Evolutionary conservation across 768 basidiomycete genomes (phyloP), one percentile per base, ranked within the genome.

Genomic region (Serpula lacrymans): DNA sequence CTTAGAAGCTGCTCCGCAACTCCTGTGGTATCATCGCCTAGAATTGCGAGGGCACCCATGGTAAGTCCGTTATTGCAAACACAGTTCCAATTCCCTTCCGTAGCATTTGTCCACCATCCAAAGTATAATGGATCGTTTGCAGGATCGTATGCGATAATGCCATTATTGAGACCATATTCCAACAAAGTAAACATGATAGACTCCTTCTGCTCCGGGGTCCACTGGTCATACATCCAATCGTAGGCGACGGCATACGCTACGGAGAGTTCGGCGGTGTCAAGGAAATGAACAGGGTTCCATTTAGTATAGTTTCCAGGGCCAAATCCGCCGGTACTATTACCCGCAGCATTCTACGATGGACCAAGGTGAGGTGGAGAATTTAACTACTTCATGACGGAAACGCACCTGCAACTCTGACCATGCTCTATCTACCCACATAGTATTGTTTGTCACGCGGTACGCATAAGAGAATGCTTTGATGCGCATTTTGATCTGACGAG

Each of bases 81-180:
- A 60, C 95, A 97, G 62, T 99, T 99, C 96, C 96, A 99, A 72
- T 98, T 99, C 14, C 95, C 95, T 45, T 73, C 74, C 33, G 77
- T 76, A 46, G 69, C 74, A 37, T 49, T 72, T 37, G 64, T 74
- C 93, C 93, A 96, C 93, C 93, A 96, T 34, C 84, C 83, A 37
- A 68, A 73, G 40, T 11, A 47, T 2, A 32, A 21, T 11, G 63
- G 53, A 29, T 63, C 63, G 21, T 57, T 47, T 31, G 67, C 53
- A 39, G 62, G 57, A 18, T 69, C 68, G 48, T 73, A 83, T 2
- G 77, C 79, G 16, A 52, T 49, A 29, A 79, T 49, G 50, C 93
- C 94, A 30, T 70, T 77, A 42, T 55, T 62, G 20, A 99, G 77
- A 41, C 92, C 96, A 50, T 85, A 84, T 47, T 72, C 67, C 62